Evolutionary conservation across 2,329 filamentous ascomycete genomes (phyloP), one percentile per base, ranked within the genome.

Genomic region (Alternaria viburni): DNA sequence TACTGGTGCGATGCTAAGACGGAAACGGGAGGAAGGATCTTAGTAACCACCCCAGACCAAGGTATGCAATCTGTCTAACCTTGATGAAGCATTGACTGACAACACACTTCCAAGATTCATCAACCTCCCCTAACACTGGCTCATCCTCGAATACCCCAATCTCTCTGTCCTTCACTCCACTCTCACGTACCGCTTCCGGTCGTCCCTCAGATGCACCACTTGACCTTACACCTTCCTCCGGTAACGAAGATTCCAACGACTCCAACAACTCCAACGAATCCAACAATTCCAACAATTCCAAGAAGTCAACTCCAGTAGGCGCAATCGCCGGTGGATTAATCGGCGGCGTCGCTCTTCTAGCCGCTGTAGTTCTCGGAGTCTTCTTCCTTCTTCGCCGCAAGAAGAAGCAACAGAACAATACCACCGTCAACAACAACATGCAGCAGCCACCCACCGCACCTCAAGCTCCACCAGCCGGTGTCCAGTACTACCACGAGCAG

Each of bases 281-380:
- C 9, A 46, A 17, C 13, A 30, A 45, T 2, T 19, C 17, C 8
- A 21, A 32, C 8, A 17, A 49, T 9, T 47, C 52, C 9, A 55
- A 64, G 32, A 49, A 30, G 13, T 58, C 59, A 52, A 63, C 59
- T 2, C 54, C 66, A 46, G 41, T 71, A 28, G 70, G 65, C 36
- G 64, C 70, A 12, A 71, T 72, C 28, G 65, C 66, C 15, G 70
- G 70, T 17, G 69, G 69, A 41, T 69, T 69, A 9, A 45, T 72
- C 23, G 70, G 70, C 17, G 70, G 69, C 17, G 36, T 72, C 23
- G 67, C 54, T 7, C 64, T 56, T n/a, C 55, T 71, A 21, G 67
- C 41, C 41, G 64, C 52, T 23, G 49, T 65, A 43, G 54, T 68
- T 19, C 47, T 69, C 45, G 65, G 43, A n/a, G 44, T 61, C 21